phyloP scores from a whole-genome alignment of 2,329 filamentous ascomycete species.

The Trichoderma cornu-damae region DNA sequence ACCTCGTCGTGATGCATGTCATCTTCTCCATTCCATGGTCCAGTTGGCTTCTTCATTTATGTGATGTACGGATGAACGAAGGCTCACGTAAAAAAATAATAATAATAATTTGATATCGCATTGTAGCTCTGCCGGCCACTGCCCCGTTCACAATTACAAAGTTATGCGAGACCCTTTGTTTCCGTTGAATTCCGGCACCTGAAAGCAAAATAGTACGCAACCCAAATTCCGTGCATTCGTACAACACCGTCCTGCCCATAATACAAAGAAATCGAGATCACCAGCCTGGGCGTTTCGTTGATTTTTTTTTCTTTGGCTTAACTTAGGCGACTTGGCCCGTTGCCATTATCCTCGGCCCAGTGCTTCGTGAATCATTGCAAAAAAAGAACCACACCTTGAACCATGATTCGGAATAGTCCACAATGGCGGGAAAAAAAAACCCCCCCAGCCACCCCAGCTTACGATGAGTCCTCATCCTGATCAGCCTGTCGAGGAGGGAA shows the following conservation, averaged over 20 bases:
- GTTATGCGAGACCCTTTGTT: conserved; percentile 32
- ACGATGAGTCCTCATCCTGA: conserved; percentile 25
- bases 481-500: conserved; percentile 22
- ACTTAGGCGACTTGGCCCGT: neutral
- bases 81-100: conserved; percentile 7
- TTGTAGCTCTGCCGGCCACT: conserved; percentile 27
- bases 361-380: conserved; percentile 13
- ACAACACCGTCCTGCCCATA: conserved; percentile 40
- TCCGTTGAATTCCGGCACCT: conserved; percentile 33
- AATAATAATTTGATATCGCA: conserved; percentile 13
- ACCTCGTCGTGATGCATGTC: neutral
- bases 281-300: conserved; percentile 18
- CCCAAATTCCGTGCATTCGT: conserved; percentile 40
- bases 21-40: conserved; percentile 15
- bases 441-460: no score
- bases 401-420: conserved; percentile 1
- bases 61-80: conserved; percentile 13
- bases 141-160: conserved; percentile 31
- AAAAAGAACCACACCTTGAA: conserved; percentile 8
- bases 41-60: conserved; percentile 14
- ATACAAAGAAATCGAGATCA: conserved; percentile 31
- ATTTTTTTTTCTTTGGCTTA: neutral
- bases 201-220: conserved; percentile 36
- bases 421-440: neutral
- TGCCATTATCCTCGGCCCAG: conserved; percentile 5